Conservation (phyloP, 495 filamentous ascomycete genomes). For the Trichoderma orchidacearum region DNA sequence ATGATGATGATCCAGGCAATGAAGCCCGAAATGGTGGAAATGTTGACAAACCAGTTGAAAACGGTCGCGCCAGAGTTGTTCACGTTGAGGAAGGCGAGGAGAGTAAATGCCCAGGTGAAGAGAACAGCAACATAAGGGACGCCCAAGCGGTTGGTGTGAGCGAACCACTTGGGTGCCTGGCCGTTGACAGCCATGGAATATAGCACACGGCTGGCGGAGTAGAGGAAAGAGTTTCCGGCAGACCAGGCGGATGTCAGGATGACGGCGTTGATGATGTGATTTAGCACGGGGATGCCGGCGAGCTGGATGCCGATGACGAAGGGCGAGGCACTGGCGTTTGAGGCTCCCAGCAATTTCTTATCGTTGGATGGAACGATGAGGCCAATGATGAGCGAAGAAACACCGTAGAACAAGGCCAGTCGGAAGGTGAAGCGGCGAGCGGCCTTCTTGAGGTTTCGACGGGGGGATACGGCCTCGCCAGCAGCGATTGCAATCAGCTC, state of each 20-base stretch:
- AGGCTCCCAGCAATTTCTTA: conserved; percentile 31
- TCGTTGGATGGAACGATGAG: conserved; percentile 48
- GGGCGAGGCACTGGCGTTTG: conserved; percentile 44
- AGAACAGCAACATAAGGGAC: conserved; percentile 53
- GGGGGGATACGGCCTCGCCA: conserved; percentile 64
- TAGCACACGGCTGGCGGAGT: conserved; percentile 67
- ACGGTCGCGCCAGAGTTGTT: conserved; percentile 38
- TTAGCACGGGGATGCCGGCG: conserved; percentile 27
- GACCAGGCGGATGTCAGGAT: conserved; percentile 38
- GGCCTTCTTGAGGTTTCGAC: conserved; percentile 59
- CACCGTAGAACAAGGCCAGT: conserved; percentile 59
- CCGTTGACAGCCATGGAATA: conserved; percentile 51
- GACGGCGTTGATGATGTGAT: conserved; percentile 34
- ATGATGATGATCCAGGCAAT: conserved; percentile 36
- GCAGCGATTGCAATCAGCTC: conserved; percentile 50
- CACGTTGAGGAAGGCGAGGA: conserved; percentile 51
- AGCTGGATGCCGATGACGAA: conserved; percentile 35
- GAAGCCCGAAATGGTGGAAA: conserved; percentile 34
- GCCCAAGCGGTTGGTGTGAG: conserved; percentile 36
- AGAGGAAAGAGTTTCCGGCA: conserved; percentile 64
- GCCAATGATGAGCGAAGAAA: conserved; percentile 59
- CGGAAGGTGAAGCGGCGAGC: conserved; percentile 58
- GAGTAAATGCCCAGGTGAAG: conserved; percentile 33
- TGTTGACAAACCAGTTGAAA: conserved; percentile 46
- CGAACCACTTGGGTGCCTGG: conserved; percentile 47